Base-by-base conservation (phyloP, 163 green algal genomes). In the Scenedesmus sp. region DNA sequence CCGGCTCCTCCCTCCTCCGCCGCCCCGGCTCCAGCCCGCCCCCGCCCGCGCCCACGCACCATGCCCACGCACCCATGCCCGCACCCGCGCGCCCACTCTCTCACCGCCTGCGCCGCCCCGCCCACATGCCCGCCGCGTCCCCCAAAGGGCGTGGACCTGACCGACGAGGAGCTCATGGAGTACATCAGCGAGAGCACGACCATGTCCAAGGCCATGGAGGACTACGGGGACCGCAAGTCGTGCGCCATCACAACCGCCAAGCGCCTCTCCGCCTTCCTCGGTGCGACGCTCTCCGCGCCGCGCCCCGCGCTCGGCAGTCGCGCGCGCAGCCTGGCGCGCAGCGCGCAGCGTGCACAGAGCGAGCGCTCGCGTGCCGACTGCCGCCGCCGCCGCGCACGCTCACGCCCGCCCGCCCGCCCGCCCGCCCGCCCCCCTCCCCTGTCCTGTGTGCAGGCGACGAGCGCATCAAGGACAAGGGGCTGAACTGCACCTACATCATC, bases 171-270 rank as follows among this genome's bases (percentile, higher is more conserved):
- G 90, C 90, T 99, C 78, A 83, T 98, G 24, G 89, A 94, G 47
- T 93, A 96, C 84, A 98, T 99, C 85, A 94, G 83, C 26, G 94
- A 99, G 87, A 91, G 86, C 62, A 96, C 81, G 80, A 97, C 93
- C 26, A 99, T 99, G 96, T 96, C 87, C 88, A 98, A 98, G 88
- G 79, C 85, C 10, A 84, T 99, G 79, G 93, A 96, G 44, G 96
- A 98, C 78, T 99, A 99, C 65, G 94, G 94, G 22, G 96, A 91
- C n/a, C 91, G 95, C 74, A 98, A 98, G 90, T 94, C 84, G 57
- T 96, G 89, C 75, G 92, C 96, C 62, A 94, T 97, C 80, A 98
- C 94, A 11, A 97, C 90, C 29, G 96, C 96, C 39, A 90, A 85
- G 74, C 91, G 96, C 17, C 90, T 99, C 45, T 89, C 86, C 7